Evolutionary conservation across 495 filamentous ascomycete species (phyloP), one percentile per base, ranked within the genome.

Genomic region (Aspergillus baeticus): DNA sequence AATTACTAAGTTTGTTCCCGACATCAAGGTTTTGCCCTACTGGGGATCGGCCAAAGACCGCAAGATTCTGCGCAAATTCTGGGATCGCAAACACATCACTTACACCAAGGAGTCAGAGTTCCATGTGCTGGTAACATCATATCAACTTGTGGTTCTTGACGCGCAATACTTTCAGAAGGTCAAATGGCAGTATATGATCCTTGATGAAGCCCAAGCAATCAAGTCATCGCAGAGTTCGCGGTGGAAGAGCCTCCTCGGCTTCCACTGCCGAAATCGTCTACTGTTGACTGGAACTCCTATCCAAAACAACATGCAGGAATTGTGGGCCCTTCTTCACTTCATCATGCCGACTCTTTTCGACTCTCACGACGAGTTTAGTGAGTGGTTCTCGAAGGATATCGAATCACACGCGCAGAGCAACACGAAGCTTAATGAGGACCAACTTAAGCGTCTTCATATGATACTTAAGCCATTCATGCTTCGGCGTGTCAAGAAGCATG

Each of bases 381-480:
- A 98, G 66, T 98, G 94, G 94, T 98, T 98, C 74, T 98, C 95
- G 31, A 98, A 98, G 69, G 94, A 98, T 63, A 98, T 98, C 63
- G 94, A 98, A 71, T 96, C 91, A 26, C 94, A 98, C 62, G 95
- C 94, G 10, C 92, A 96, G 71, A 96, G 90, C 72, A 98, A 98
- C 71, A 98, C 94, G 29, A 97, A 98, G 69, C 84, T 98, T 36
- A 98, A 98, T 63, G 94, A 98, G 67, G 91, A 96, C 63, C 94
- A 99, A 70, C 84, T 99, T 38, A 90, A 88, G 69, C 91, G 94
- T 72, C 73, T 99, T 56, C 94, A 99, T 67, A 96, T 98, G 92
- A 98, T 98, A 62, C 76, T 98, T 61, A 98, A 98, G 69, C 94
- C 94, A 0, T 98, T 98, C 81, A 98, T 98, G 94, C 83, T 98